These are phyloP conservation scores for Poa pratensis DNA, from an alignment of 176 grass and related monocot genomes.

Conservation along the genomic window DNA sequence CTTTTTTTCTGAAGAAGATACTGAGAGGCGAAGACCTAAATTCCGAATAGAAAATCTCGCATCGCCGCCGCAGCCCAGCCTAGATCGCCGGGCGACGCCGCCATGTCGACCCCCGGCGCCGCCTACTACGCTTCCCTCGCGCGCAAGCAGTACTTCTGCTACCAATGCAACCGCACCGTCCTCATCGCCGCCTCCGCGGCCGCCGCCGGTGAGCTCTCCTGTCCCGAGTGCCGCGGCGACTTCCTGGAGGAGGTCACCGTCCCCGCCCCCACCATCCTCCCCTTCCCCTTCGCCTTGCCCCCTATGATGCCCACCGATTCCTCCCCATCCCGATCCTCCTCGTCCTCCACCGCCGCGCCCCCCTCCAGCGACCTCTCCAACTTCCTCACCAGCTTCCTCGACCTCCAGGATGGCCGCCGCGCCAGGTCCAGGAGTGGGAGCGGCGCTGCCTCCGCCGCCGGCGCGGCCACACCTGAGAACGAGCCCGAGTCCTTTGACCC, in stretches of 20 bases:
- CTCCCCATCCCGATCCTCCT: slow-evolving; percentile 53
- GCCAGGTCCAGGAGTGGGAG: slow-evolving; percentile 31
- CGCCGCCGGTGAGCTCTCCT: slow-evolving; percentile 62
- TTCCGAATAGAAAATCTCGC: slow-evolving; percentile 33
- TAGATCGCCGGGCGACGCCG: slow-evolving; percentile 55
- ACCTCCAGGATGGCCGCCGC: slow-evolving; percentile 31
- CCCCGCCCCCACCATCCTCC: slow-evolving; percentile 67
- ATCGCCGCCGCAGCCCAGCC: slow-evolving; percentile 48
- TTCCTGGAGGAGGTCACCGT: slow-evolving; percentile 89
- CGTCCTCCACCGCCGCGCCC: slow-evolving; percentile 49
- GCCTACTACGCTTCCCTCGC: slow-evolving; percentile 61
- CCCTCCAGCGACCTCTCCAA: slow-evolving; percentile 45
- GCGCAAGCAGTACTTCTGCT: slow-evolving; percentile 85
- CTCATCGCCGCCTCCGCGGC: slow-evolving; percentile 53
- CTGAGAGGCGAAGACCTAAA: slow-evolving; percentile 43
- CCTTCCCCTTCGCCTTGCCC: slow-evolving; percentile 52
- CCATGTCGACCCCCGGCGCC: slow-evolving; percentile 62
- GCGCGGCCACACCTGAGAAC: slow-evolving; percentile 54
- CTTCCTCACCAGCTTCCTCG: slow-evolving; percentile 53
- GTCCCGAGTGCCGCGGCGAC: slow-evolving; percentile 81
- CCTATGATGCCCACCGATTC: slow-evolving; percentile 35
- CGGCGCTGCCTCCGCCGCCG: slow-evolving; percentile 34
- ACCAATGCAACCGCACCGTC: slow-evolving; percentile 88
- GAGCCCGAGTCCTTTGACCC: slow-evolving; percentile 75
- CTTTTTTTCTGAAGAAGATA: neutral